Evolutionary conservation across 1,284 basidiomycete genomes (phyloP), one percentile per base, ranked within the genome.

Genomic region (Naganishia albida): DNA sequence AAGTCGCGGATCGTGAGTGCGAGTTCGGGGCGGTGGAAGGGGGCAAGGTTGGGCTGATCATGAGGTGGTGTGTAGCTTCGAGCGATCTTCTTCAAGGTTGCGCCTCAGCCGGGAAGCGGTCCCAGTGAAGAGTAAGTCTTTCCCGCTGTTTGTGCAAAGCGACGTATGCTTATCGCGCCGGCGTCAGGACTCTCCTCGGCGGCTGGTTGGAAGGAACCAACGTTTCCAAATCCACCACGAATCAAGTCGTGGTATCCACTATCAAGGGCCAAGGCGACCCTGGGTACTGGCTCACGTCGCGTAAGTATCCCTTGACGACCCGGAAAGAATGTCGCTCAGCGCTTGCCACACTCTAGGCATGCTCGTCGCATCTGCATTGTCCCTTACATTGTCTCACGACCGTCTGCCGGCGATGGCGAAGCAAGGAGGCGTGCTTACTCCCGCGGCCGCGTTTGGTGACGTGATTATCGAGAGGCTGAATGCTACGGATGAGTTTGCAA

Each of bases 351-450:
- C 38, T n/a, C 34, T 69, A 90, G 89, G 85, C 46, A 85, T 93
- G 82, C 82, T 91, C 28, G 81, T 85, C 2, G 91, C 94, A 80
- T 84, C 84, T 15, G 91, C 89, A 0, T 82, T 93, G 8, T 82
- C 84, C 7, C 80, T 91, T 52, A 77, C 87, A 38, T 81, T 88
- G 1, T 81, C 85, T 3, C 79, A 81, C 3, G 77, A 79, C 7
- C 74, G 69, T 62, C 83, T 90, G 2, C 83, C 88, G 0, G 71
- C 81, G 0, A 76, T 88, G 7, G 87, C 83, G 1, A 81, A 78
- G 38, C 71, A 80, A 63, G 91, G 91, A 18, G 91, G 92, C 10
- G 79, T 93, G 1, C 80, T 93, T 54, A 94, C 91, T 1, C 86
- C 90, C 0, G 84, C 87, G 71, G 85, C 85, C 1, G 89, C 88